These are phyloP conservation scores for Geranomyces michiganensis DNA, from an alignment of 192 early-diverging fungal genomes.

Conservation along the genomic window DNA sequence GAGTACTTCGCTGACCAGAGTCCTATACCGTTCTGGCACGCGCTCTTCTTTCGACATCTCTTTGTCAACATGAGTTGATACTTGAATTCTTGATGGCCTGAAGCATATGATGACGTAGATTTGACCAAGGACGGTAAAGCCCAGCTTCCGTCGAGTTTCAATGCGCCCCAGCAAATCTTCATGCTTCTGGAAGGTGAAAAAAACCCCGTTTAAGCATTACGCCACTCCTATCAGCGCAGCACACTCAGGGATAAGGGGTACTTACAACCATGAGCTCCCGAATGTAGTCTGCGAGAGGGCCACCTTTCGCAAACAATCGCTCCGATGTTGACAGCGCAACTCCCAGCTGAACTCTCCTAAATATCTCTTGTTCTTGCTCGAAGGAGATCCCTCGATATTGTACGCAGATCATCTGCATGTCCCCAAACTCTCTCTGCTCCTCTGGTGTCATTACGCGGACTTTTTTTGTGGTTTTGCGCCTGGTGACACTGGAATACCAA, in stretches of 20 bases:
- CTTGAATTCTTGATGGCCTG: slow-evolving; percentile 4
- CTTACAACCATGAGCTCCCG: slow-evolving; percentile 15
- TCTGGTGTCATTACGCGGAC: neutral
- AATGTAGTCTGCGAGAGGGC: slow-evolving; percentile 5
- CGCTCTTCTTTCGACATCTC: slow-evolving; percentile 5
- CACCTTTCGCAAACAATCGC: slow-evolving; percentile 18
- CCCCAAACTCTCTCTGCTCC: slow-evolving; percentile 18
- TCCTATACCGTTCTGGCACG: neutral
- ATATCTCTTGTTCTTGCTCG: slow-evolving; percentile 32
- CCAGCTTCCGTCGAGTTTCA: slow-evolving; percentile 13
- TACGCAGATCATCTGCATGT: slow-evolving; percentile 22
- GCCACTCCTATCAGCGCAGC: neutral
- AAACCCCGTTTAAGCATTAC: neutral
- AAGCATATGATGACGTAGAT: slow-evolving; percentile 7
- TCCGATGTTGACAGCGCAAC: slow-evolving; percentile 27
- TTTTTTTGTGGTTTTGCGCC: neutral
- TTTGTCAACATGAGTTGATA: neutral
- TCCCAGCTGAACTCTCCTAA: slow-evolving; percentile 24
- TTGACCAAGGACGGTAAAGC: slow-evolving; percentile 3
- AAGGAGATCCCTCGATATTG: slow-evolving; percentile 18
- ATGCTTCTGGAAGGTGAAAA: neutral
- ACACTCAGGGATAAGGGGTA: neutral
- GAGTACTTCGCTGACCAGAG: neutral
- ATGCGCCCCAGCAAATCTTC: neutral
- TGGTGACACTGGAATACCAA: slow-evolving; percentile 16